A percentile compares a stretch with the other conserved stretches of the same genome.
phyloP scores from a whole-genome alignment of 129 eudicot genomes.

The Solidago caesia region DNA sequence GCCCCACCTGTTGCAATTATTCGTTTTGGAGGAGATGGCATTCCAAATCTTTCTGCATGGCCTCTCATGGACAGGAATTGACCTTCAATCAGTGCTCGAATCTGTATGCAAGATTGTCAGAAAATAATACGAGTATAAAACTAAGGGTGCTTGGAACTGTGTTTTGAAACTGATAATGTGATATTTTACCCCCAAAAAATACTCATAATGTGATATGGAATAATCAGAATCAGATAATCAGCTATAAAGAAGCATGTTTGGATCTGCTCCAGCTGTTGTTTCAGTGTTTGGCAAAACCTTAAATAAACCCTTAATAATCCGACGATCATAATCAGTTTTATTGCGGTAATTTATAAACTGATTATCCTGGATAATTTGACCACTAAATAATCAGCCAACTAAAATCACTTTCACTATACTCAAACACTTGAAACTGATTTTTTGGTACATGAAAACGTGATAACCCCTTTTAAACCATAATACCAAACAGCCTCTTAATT shows the following conservation, averaged over 20 bases:
- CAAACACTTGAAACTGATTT: neutral
- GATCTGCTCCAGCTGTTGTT: neutral
- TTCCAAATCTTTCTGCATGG: conserved; percentile 83
- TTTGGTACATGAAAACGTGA: neutral
- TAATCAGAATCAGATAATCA: too few relatives aligned
- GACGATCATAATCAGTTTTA: too few relatives aligned
- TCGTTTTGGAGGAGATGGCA: conserved; percentile 90
- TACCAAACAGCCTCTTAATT: neutral
- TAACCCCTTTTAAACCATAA: neutral
- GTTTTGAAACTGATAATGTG: neutral
- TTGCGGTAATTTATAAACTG: too few relatives aligned
- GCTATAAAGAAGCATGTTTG: too few relatives aligned
- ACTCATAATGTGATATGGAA: too few relatives aligned
- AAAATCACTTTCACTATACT: too few relatives aligned
- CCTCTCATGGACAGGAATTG: conserved; percentile 89
- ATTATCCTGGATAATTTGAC: too few relatives aligned
- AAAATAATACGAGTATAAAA: neutral
- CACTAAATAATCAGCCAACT: too few relatives aligned
- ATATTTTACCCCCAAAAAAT: too few relatives aligned
- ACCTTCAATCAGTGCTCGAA: conserved; percentile 83
- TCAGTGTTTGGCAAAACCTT: neutral
- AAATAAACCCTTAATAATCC: too few relatives aligned
- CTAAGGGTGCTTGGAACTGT: neutral
- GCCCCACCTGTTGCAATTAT: conserved; percentile 99
- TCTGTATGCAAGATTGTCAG: conserved; percentile 37